Evolutionary conservation across 139 green algal genomes (phyloP), one percentile per base, ranked within the genome.

Genomic region (Picochlorum sp.): DNA sequence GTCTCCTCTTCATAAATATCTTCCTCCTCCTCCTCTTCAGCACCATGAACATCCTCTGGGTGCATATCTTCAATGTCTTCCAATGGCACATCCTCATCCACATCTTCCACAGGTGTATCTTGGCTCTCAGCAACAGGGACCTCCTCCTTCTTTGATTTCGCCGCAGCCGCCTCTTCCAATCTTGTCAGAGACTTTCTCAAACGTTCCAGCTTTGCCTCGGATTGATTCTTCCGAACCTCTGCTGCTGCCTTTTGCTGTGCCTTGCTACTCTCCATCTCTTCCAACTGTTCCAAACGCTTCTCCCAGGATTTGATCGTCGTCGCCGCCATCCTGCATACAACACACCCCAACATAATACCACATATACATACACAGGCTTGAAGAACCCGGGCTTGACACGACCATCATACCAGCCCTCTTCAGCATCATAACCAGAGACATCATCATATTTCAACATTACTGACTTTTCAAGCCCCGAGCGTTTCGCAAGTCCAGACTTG

Each of bases 11-110:
- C 65, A 18, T 76, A 37, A 44, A 60, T 71, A 44, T 77, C 63
- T 18, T 44, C 58, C 59, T 75, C 66, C 18, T 67, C 60, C 9
- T 49, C 16, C 18, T 37, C 34, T 21, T 28, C 14, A 62, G 10
- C 30, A n/a, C 16, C n/a, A 62, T 20, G 44, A 15, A 15, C n/a
- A 41, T 21, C 64, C 20, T 59, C 56, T 49, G 77, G 55, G 20
- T 88, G 65, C 26, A 65, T 65, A 2, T 37, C 2, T 50, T 72
- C 71, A 61, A 74, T 70, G 14, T 76, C 71, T 10, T 78, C 62
- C 20, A 86, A 71, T 24, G 45, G 45, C 21, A 52, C 45, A 15
- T 67, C 13, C 0, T 9, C 37, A 31, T 34, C 28, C 28, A 6
- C 28, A 30, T 6, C 28, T 30, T 30, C 28, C 3, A 30, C 26